A percentile compares a stretch with the other conserved stretches of the same genome.
phyloP scores from a whole-genome alignment of 208 protist species.

The Leishmania amazonensis region DNA sequence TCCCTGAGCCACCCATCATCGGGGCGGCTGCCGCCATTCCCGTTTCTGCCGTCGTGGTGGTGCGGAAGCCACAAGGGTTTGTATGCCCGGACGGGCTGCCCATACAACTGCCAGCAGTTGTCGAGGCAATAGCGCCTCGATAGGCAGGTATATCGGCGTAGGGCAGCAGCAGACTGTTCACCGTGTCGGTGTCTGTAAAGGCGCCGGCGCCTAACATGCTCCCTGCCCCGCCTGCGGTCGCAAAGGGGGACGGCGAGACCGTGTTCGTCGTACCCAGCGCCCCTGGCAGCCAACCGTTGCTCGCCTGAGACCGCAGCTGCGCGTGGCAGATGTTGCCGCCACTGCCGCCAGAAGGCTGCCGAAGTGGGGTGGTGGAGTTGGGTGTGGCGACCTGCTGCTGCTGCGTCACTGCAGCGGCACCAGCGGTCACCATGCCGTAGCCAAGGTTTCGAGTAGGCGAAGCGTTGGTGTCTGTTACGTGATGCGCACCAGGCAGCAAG shows the following conservation, averaged over 20 bases:
- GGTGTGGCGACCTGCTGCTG: neutral
- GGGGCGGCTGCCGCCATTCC: neutral
- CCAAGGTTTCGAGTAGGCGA: neutral
- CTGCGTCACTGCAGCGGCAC: neutral
- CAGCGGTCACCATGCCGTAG: neutral
- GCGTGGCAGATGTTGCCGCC: conserved; percentile 11
- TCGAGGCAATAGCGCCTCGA: conserved; percentile 16
- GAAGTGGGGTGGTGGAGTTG: neutral
- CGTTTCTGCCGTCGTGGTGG: conserved; percentile 1
- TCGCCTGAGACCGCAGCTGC: conserved; percentile 19
- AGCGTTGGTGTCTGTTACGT: conserved; percentile 6
- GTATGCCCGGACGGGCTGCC: conserved; percentile 17
- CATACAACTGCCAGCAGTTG: neutral
- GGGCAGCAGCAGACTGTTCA: conserved; percentile 39
- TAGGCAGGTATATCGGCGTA: conserved; percentile 38
- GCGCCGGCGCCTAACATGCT: conserved; percentile 7
- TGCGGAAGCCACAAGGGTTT: conserved; percentile 5
- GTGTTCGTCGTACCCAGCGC: neutral
- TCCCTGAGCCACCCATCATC: conserved; percentile 5
- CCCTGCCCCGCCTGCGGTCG: conserved; percentile 9
- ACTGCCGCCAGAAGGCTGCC: neutral
- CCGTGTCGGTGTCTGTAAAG: conserved; percentile 17
- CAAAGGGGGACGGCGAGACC: conserved; percentile 4
- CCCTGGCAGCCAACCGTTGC: neutral
- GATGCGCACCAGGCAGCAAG: neutral